A percentile compares a stretch with the other conserved stretches of the same genome.
These are phyloP conservation scores for Boletus insuetus DNA, from an alignment of 768 basidiomycete species.

Conservation along the genomic window DNA sequence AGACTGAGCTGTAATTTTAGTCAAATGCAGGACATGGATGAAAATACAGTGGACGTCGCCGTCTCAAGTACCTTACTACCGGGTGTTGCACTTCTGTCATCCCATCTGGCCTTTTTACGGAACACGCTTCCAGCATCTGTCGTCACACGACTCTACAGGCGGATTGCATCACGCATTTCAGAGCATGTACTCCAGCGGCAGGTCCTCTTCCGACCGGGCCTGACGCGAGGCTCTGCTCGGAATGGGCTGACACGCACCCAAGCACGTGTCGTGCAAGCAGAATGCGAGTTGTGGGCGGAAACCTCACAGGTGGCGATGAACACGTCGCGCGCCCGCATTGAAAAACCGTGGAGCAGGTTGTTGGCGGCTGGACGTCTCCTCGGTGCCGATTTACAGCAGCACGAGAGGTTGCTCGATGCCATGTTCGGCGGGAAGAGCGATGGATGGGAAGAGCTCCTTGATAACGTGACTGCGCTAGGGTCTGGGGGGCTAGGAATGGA, in stretches of 20 bases:
- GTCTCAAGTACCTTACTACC: constrained; percentile 71
- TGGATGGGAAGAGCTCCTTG: constrained; percentile 51
- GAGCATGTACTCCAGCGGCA: constrained; percentile 82
- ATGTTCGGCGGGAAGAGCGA: constrained; percentile 17
- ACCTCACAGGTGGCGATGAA: constrained; percentile 62
- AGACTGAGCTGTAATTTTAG: not conserved
- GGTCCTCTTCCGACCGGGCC: constrained; percentile 72
- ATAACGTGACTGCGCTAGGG: constrained; percentile 51
- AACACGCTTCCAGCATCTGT: constrained; percentile 57
- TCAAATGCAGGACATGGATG: constrained; percentile 8
- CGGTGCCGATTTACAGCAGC: constrained; percentile 45
- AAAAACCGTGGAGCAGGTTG: constrained; percentile 75
- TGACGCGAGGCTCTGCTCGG: constrained; percentile 39
- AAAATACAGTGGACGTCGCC: constrained; percentile 34
- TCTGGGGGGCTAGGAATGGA: constrained; percentile 60
- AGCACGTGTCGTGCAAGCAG: constrained; percentile 60
- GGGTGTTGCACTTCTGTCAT: constrained; percentile 76
- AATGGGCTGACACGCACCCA: constrained; percentile 36
- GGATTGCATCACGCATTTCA: constrained; percentile 64
- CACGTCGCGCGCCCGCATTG: constrained; percentile 49
- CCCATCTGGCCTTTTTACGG: constrained; percentile 70
- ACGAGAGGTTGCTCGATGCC: constrained; percentile 27
- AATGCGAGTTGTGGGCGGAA: constrained; percentile 83
- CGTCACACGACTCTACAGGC: constrained; percentile 68
- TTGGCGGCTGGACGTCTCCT: constrained; percentile 69